A percentile compares a stretch with the other conserved stretches of the same genome.
Conservation (phyloP, 1,284 basidiomycete genomes). For the Microbotryum saponariae region DNA sequence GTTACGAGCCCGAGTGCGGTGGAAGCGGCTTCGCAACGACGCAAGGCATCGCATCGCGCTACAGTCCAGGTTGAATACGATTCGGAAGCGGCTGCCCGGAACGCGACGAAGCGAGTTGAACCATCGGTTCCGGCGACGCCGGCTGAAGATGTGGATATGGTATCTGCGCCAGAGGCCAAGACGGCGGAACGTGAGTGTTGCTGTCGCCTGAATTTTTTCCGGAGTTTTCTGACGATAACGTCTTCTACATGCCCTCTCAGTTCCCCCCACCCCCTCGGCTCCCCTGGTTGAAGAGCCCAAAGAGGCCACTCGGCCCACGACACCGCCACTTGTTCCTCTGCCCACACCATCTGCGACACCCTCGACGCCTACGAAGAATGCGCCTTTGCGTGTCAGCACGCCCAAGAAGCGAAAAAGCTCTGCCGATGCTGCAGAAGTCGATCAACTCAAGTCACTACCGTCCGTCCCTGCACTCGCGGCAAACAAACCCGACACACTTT, state of each 20-base stretch:
- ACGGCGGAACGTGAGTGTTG: neutral
- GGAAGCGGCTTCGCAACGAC: constrained; percentile 24
- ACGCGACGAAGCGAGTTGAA: too few relatives aligned
- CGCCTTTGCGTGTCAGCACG: neutral
- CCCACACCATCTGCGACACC: constrained; percentile 6
- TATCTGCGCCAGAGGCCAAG: neutral
- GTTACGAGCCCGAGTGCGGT: neutral
- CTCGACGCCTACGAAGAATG: neutral
- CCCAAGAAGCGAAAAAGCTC: constrained; percentile 32
- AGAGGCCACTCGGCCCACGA: neutral
- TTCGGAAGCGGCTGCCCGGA: constrained; percentile 32
- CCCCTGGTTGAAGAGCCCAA: neutral
- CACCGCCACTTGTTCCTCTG: constrained; percentile 10
- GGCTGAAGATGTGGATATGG: constrained; percentile 25
- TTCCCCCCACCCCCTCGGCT: too few relatives aligned
- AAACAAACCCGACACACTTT: constrained; percentile 29
- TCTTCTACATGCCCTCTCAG: too few relatives aligned
- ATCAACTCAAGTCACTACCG: neutral
- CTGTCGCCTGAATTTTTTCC: neutral
- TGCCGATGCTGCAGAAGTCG: neutral
- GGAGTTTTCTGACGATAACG: neutral
- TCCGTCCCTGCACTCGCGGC: constrained; percentile 15
- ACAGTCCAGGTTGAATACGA: constrained; percentile 90
- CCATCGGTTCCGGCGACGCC: too few relatives aligned
- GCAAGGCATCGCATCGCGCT: constrained; percentile 53